phyloP scores from a whole-genome alignment of 2,329 filamentous ascomycete species.

The Zelopaecilomyces penicillatus region DNA sequence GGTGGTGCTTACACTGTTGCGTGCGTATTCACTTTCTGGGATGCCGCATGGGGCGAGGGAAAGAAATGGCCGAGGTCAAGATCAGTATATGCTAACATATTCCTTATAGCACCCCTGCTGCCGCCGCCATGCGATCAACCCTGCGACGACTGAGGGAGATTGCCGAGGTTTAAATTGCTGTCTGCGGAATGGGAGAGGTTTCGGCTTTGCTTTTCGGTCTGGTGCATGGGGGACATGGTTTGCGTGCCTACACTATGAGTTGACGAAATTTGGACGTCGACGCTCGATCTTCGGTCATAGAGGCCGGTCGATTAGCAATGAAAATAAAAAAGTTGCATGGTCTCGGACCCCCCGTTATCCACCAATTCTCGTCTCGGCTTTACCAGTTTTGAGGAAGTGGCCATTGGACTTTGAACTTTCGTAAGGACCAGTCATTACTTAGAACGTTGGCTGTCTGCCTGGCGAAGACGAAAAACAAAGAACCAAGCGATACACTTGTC shows the following conservation, averaged over 20 bases:
- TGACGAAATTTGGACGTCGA: slow-evolving; percentile 33
- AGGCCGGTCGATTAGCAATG: slow-evolving; percentile 37
- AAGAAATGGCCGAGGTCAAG: not conserved
- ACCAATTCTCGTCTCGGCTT: too few relatives aligned
- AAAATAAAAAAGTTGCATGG: slow-evolving; percentile 30
- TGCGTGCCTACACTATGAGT: slow-evolving; percentile 36
- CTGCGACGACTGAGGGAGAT: slow-evolving; percentile 96
- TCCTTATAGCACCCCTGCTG: slow-evolving; percentile 70
- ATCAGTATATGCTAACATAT: slow-evolving; percentile 18
- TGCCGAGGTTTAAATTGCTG: slow-evolving; percentile 70
- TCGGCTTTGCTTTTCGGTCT: slow-evolving; percentile 39
- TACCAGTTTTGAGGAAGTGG: too few relatives aligned
- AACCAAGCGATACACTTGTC: too few relatives aligned
- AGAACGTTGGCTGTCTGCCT: too few relatives aligned
- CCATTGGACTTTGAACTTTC: too few relatives aligned
- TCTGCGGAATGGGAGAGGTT: slow-evolving; percentile 24
- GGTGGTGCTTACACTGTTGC: slow-evolving; percentile 87
- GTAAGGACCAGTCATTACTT: too few relatives aligned
- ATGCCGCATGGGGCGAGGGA: not conserved
- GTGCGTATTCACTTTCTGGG: slow-evolving; percentile 55
- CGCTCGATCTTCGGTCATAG: slow-evolving; percentile 31
- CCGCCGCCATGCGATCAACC: slow-evolving; percentile 89
- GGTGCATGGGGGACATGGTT: slow-evolving; percentile 37
- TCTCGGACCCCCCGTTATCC: slow-evolving; percentile 12
- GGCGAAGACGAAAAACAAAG: too few relatives aligned